Base-by-base conservation (phyloP, 192 early-diverging fungal species). In the Entomortierella chlamydospora region DNA sequence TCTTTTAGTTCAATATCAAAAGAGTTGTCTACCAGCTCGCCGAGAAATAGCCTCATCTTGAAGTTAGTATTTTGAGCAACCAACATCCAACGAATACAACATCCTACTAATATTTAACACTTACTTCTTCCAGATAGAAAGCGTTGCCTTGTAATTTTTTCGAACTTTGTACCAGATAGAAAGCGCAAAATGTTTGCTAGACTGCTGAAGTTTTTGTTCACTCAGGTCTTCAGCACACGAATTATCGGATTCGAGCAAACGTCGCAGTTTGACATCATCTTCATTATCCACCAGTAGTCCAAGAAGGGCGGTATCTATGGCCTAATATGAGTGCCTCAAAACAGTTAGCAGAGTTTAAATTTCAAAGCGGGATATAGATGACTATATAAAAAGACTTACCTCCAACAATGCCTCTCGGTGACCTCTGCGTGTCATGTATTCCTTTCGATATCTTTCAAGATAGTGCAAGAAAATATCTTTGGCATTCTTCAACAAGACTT, bases 91-190 rank as follows among this genome's bases (percentile, higher is more conserved):
- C 10, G 34, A 37, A 37, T 7, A 37, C 10, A 37, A 37, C 34
- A 37, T 10, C 10, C 5, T 10, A 7, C 34, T 37, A 37, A 37
- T 37, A 37, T 10, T 7, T 37, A 37, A 10, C 52, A 4, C 72
- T 42, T 82, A 93, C 93, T 79, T 82, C 59, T 82, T 85, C 91
- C 91, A 93, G 13, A 92, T 72, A 23, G 90, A 88, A 55, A 95
- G 72, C 4, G 83, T 72, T 25, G 87, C 83, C 39, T 81, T 62
- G 23, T 65, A 73, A 54, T 83, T 64, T 39, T 81, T 81, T 15
- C 81, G 83, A 2, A 68, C 54, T 82, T 91, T 89, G 55, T 89
- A 89, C 25, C 93, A 83, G 1, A 93, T 57, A 11, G 83, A 85
- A 0, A 93, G 71, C 9, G 87, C 87, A 71, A 91, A 93, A 68